These are phyloP conservation scores for Sphaerulina musiva DNA, from an alignment of 2,329 filamentous ascomycete species.

Conservation along the genomic window DNA sequence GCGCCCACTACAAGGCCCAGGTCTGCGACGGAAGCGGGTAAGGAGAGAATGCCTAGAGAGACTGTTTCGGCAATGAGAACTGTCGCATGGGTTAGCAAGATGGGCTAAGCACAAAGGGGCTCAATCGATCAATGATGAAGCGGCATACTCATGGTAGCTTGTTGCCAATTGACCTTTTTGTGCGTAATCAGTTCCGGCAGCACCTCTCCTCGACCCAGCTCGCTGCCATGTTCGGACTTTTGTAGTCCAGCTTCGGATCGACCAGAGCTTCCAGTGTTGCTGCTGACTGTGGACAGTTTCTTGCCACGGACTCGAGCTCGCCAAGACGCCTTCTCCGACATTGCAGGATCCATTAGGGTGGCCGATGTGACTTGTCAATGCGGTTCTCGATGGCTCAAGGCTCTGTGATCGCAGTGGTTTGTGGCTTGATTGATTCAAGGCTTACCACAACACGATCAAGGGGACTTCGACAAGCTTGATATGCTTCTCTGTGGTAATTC, in stretches of 20 bases:
- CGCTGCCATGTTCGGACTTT: conserved; percentile 2
- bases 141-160: conserved; percentile 7
- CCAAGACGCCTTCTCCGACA: conserved; percentile 29
- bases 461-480: neutral
- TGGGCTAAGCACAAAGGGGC: neutral
- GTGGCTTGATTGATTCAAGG: too few species aligned
- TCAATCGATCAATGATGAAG: neutral
- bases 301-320: conserved; percentile 2
- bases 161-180: conserved; percentile 7
- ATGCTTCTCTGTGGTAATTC: neutral
- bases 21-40: conserved; percentile 48
- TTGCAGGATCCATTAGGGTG: conserved; percentile 1
- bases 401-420: too few species aligned
- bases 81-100: neutral
- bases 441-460: too few species aligned
- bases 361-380: neutral
- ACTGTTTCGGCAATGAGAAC: conserved; percentile 54
- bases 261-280: conserved; percentile 2
- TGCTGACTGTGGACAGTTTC: conserved; percentile 3
- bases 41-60: conserved; percentile 50
- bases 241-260: conserved; percentile 1
- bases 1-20: conserved; percentile 44
- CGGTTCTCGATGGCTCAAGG: neutral
- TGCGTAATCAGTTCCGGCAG: conserved; percentile 4
- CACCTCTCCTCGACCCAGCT: conserved; percentile 1